Percentiles rank a stretch among this genome's conserved stretches.
phyloP scores from a whole-genome alignment of 371 early-diverging fungal species.

The Mortierella sp. region DNA sequence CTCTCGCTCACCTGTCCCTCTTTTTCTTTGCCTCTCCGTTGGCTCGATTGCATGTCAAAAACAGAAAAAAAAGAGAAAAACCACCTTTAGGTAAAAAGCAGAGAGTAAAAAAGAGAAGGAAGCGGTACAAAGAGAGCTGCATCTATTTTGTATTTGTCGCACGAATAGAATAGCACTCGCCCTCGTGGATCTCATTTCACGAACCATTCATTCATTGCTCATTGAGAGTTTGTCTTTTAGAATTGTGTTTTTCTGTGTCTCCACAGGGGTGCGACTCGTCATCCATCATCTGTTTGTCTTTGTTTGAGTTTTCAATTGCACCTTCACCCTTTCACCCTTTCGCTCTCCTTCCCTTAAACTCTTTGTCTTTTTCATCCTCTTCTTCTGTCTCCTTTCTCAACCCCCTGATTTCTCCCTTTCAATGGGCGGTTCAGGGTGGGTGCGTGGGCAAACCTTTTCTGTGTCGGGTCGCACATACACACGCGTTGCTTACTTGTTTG shows the following conservation, averaged over 20 bases:
- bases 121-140: neutral
- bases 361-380: neutral
- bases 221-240: neutral
- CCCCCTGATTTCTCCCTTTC: constrained; percentile 3
- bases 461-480: neutral
- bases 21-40: neutral
- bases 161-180: neutral
- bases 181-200: constrained; percentile 3
- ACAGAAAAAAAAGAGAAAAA: neutral
- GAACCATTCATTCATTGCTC: neutral
- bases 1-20: neutral
- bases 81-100: neutral
- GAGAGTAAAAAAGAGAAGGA: neutral
- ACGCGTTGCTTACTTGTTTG: neutral
- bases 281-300: neutral
- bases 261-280: neutral
- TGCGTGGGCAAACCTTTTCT: neutral
- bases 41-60: neutral
- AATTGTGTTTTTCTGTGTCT: neutral
- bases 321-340: neutral
- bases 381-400: neutral
- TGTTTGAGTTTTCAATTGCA: neutral
- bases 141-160: neutral
- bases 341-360: neutral
- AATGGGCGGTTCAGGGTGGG: neutral